Percentiles rank a stretch among this genome's conserved stretches.
phyloP scores from a whole-genome alignment of 495 filamentous ascomycete genomes.

The Margaritispora aquatica region DNA sequence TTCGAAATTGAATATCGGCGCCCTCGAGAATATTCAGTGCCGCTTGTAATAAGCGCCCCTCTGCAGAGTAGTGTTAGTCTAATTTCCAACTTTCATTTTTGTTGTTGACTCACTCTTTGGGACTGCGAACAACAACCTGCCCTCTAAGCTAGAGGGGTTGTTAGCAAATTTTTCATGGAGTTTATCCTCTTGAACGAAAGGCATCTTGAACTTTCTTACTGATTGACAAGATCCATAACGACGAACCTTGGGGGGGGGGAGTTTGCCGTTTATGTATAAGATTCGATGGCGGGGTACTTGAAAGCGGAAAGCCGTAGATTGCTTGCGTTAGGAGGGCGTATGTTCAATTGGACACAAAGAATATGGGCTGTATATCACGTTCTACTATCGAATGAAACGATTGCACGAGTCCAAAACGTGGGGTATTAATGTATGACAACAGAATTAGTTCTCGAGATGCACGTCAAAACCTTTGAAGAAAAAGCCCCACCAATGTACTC shows the following conservation, averaged over 20 bases:
- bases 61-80: conserved; percentile 33
- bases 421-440: conserved; percentile 2
- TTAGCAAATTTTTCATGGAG: conserved; percentile 25
- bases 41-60: conserved; percentile 84
- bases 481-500: background rate
- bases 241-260: background rate
- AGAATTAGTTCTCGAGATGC: background rate
- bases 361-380: background rate
- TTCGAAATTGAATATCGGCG: conserved; percentile 91
- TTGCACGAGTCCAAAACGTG: conserved; percentile 4
- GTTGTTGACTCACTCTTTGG: conserved; percentile 66
- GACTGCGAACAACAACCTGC: conserved; percentile 90
- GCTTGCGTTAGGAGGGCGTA: background rate
- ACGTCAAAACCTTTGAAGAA: conserved; percentile 4
- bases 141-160: conserved; percentile 63
- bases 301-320: background rate
- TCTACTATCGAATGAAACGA: background rate
- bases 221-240: conserved; percentile 77
- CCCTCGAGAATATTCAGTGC: conserved; percentile 84
- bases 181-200: conserved; percentile 5
- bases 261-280: background rate
- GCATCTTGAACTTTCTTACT: conserved; percentile 47
- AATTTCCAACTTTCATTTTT: background rate
- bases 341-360: background rate
- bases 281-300: conserved; percentile 18